Base-by-base conservation (phyloP, 768 basidiomycete species). In the Tephrocybe sp. region DNA sequence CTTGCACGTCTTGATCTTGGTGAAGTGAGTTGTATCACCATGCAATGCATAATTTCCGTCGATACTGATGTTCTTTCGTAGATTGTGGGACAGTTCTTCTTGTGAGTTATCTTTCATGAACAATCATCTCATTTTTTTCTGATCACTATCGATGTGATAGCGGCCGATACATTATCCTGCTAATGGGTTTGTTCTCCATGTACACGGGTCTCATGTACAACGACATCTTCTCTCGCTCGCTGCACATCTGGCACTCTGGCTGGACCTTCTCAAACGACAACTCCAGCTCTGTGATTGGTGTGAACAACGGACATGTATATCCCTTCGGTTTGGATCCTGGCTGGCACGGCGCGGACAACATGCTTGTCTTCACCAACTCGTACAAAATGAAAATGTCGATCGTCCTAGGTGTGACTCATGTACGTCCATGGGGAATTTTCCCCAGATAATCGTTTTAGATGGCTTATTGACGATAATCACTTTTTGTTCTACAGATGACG, bases 341-440 rank as follows among this genome's bases (percentile, higher is more conserved):
- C 42, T 99, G 97, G 97, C 94, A 97, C 63, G 91, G 86, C 16
- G 79, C 94, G 4, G 90, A 91, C 56, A 99, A 99, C 62, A 76
- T 75, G 1, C 77, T 99, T 50, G 84, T 97, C 36, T 99, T 98
- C 69, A 88, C 88, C 45, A 99, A 99, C 70, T 97, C 94, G 31
- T 95, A 95, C 76, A 99, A 98, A 84, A 99, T 99, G 97, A 98
- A 99, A 75, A 93, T 98, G 92, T 90, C 92, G 18, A 86, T 99
- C 62, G 82, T 98, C 29, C 69, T 99, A 45, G 97, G 97, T 66
- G 94, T 99, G 56, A 88, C 89, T 52, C 95, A 99, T 67, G 95
- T 97, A 71, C 59, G 84, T 70, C 43, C 41, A 30, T 38, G 37
- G 37, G 16, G 37, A 18, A 24, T 47, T 16, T 18, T 54, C 36